Evolutionary conservation across 345 rosid species (phyloP), one percentile per base, ranked within the genome.

Genomic region (Isatis tinctoria): DNA sequence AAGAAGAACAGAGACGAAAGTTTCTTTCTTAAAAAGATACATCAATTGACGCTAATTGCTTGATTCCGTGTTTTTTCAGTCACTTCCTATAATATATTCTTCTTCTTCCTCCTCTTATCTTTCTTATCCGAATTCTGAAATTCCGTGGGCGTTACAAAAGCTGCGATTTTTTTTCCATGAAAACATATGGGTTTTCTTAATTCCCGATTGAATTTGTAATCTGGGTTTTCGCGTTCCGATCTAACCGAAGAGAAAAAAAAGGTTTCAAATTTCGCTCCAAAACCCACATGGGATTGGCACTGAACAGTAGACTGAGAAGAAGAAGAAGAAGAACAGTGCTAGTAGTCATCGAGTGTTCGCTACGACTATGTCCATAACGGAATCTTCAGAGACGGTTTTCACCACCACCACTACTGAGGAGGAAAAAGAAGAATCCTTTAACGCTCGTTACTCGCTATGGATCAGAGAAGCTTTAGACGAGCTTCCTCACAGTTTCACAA

Each of bases 401-500:
- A 52, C 86, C n/a, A 11, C 27, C 14, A 52, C 86, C 17, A 11
- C 13, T 8, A 32, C 85, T 18, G 83, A 84, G 30, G 83, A 82
- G 6, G 35, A 6, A 47, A 49, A 49, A 49, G 65, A 66, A 32
- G 59, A 17, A 2, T 84, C 92, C 13, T 72, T 94, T 51, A 57
- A 62, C 64, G 47, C 64, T 27, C 83, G 87, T 52, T 89, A 89
- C 85, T 78, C 96, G 11, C 13, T 30, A 48, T 81, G 82, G 83
- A 88, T 78, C 11, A 82, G 76, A 4, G 93, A 87, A 69, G 92
- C 84, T 16, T 91, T 95, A 53, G 90, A 90, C 67, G 92, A 81
- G 45, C 81, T 95, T 41, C 84, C 90, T 1, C 86, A 95, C 74
- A 85, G 66, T 72, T 95, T 95, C 84, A 95, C 92, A 13, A 89